These are phyloP conservation scores for Xerocomellus dryophilus DNA, from an alignment of 768 basidiomycete genomes.

Conservation along the genomic window DNA sequence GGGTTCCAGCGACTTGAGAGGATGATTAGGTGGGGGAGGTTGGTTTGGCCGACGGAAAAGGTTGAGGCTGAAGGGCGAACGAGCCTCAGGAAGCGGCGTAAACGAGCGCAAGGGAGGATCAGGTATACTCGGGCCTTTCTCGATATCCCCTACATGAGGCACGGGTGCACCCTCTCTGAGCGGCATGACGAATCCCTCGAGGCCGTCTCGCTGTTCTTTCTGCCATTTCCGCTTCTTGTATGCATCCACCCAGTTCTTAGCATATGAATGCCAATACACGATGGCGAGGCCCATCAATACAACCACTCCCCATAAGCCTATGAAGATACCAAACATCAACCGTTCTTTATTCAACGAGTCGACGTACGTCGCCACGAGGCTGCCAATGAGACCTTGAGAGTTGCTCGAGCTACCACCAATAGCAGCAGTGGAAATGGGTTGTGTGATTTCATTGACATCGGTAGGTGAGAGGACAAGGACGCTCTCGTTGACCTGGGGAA, in stretches of 20 bases:
- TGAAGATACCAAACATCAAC: constrained; percentile 78
- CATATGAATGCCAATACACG: constrained; percentile 72
- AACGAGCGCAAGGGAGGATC: constrained; percentile 42
- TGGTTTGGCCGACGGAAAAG: constrained; percentile 40
- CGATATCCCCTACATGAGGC: constrained; percentile 22
- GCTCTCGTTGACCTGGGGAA: constrained; percentile 74
- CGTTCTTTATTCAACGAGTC: constrained; percentile 74
- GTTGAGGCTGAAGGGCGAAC: constrained; percentile 28
- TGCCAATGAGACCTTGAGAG: constrained; percentile 63
- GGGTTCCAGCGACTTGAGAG: constrained; percentile 28
- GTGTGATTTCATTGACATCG: constrained; percentile 68
- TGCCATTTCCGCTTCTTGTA: constrained; percentile 50
- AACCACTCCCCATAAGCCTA: constrained; percentile 80
- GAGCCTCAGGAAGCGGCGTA: constrained; percentile 47
- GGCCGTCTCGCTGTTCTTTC: constrained; percentile 47
- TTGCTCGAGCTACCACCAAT: constrained; percentile 55
- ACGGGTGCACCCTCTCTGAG: constrained; percentile 14
- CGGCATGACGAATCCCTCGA: constrained; percentile 41
- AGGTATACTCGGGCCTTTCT: constrained; percentile 20
- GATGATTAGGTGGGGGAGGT: constrained; percentile 23
- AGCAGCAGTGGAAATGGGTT: constrained; percentile 82
- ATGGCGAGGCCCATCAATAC: constrained; percentile 73
- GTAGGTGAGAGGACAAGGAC: constrained; percentile 74
- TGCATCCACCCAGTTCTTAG: constrained; percentile 43
- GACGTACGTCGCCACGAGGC: constrained; percentile 71